Conservation (phyloP, 1,284 basidiomycete species). For the Papiliotrema terrestris region DNA sequence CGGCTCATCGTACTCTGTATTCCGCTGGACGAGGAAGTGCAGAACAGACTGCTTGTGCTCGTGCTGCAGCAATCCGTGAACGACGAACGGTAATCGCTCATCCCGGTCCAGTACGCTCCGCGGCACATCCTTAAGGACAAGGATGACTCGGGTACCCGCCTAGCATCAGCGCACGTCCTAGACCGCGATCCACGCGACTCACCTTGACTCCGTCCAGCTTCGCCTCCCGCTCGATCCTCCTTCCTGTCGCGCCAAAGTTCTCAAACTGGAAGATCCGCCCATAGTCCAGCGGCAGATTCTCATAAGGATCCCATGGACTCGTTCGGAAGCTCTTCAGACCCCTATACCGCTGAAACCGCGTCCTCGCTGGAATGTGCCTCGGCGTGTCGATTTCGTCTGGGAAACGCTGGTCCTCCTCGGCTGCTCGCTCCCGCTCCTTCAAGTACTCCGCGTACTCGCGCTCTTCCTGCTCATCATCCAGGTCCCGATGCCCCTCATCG, state of each 20-base stretch:
- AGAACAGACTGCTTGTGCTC: conserved; percentile 95
- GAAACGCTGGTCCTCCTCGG: conserved; percentile 71
- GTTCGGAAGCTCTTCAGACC: conserved; percentile 91
- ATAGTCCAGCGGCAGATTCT: conserved; percentile 92
- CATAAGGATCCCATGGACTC: conserved; percentile 95
- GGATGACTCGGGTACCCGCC: conserved; percentile 74
- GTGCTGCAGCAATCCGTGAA: conserved; percentile 85
- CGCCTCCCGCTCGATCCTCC: conserved; percentile 65
- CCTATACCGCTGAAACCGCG: conserved; percentile 89
- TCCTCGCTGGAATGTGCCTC: conserved; percentile 72
- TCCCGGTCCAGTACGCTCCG: conserved; percentile 47
- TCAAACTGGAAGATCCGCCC: conserved; percentile 96
- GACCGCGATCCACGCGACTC: conserved; percentile 20
- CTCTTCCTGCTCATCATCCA: conserved; percentile 75
- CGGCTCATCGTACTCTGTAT: conserved; percentile 87
- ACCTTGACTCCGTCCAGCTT: conserved; percentile 69
- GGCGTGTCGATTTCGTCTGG: conserved; percentile 99
- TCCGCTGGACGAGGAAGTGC: conserved; percentile 89
- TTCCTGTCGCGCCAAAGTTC: conserved; percentile 82
- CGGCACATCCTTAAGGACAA: conserved; percentile 71
- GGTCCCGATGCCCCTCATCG: conserved; percentile 44
- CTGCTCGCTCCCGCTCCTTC: conserved; percentile 55
- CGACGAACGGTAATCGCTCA: conserved; percentile 58
- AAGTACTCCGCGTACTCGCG: conserved; percentile 59
- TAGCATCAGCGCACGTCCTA: conserved; percentile 36